Conservation (phyloP, 169 alveolate species). For the Perkinsus olseni region DNA sequence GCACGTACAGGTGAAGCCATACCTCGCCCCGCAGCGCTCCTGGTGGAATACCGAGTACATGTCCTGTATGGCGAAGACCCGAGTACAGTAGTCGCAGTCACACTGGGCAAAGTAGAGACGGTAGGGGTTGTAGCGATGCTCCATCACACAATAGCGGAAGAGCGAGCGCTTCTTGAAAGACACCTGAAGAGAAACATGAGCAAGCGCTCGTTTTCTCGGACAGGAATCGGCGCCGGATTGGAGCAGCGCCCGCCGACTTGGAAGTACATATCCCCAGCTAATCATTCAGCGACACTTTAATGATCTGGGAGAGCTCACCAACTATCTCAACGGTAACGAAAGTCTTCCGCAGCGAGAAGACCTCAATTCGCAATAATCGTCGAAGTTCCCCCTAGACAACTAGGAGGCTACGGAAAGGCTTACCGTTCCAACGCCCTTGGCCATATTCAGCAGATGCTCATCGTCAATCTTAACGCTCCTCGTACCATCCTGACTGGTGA, state of each 20-base stretch:
- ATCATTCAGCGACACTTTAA: too few species aligned
- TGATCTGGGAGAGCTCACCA: too few species aligned
- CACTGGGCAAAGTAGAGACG: constrained; percentile 8
- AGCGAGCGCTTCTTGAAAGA: neutral
- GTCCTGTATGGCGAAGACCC: constrained; percentile 7
- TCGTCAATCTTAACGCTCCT: neutral
- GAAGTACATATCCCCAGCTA: too few species aligned
- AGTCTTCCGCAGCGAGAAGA: too few species aligned
- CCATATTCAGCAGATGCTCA: neutral
- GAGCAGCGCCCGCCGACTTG: too few species aligned
- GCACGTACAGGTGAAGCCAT: neutral
- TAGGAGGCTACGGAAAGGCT: neutral
- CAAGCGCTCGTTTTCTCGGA: neutral
- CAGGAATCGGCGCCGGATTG: neutral
- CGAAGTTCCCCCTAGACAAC: too few species aligned
- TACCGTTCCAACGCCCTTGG: neutral
- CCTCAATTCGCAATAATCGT: too few species aligned
- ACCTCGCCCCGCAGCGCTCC: constrained; percentile 5
- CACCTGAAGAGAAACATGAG: neutral
- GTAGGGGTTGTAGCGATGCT: neutral
- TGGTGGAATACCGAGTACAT: constrained; percentile 7
- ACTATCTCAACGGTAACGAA: too few species aligned
- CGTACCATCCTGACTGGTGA: neutral
- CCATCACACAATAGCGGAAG: constrained; percentile 4
- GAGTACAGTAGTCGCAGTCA: constrained; percentile 5